Evolutionary conservation across 2,329 filamentous ascomycete species (phyloP).

Genomic region (Fusarium caatingaense): DNA sequence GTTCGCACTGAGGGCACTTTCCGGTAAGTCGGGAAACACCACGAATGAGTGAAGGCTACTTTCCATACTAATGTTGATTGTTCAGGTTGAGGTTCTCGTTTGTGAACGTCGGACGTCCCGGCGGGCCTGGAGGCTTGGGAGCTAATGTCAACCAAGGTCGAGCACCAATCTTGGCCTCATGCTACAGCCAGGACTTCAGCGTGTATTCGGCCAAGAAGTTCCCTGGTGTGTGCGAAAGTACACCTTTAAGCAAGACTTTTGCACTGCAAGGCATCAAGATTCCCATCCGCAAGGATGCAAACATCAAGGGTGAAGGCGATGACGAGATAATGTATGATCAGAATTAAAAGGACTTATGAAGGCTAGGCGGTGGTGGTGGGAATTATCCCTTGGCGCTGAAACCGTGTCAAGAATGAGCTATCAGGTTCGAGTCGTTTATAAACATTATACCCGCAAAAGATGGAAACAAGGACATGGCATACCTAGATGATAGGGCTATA

Average conservation of each 20-base stretch:
- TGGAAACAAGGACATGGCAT: background rate
- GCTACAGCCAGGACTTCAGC: slow-evolving; percentile 89
- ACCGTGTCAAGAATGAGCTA: background rate
- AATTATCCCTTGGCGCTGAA: background rate
- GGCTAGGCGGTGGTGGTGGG: background rate
- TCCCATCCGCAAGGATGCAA: slow-evolving; percentile 89
- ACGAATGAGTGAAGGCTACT: background rate
- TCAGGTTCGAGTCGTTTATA: slow-evolving; percentile 2
- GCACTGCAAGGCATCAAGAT: slow-evolving; percentile 96
- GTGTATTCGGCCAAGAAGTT: slow-evolving; percentile 99
- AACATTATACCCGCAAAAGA: slow-evolving; percentile 9
- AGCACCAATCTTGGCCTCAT: slow-evolving; percentile 84
- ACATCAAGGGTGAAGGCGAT: slow-evolving; percentile 63
- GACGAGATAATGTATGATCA: slow-evolving; percentile 58
- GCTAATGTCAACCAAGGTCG: slow-evolving; percentile 75
- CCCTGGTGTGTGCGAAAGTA: slow-evolving; percentile 95
- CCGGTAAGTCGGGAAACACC: slow-evolving; percentile 67
- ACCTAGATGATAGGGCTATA: background rate
- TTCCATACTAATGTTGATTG: slow-evolving; percentile 29
- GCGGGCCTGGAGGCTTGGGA: slow-evolving; percentile 53
- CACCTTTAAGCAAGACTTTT: slow-evolving; percentile 89
- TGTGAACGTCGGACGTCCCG: slow-evolving; percentile 78
- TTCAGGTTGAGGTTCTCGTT: slow-evolving; percentile 75
- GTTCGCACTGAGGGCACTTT: slow-evolving; percentile 93
- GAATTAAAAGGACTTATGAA: slow-evolving; percentile 1